A percentile compares a stretch with the other conserved stretches of the same genome.
These are phyloP conservation scores for Phaeosphaeriaceae sp. DNA, from an alignment of 2,329 filamentous ascomycete species.

Conservation along the genomic window DNA sequence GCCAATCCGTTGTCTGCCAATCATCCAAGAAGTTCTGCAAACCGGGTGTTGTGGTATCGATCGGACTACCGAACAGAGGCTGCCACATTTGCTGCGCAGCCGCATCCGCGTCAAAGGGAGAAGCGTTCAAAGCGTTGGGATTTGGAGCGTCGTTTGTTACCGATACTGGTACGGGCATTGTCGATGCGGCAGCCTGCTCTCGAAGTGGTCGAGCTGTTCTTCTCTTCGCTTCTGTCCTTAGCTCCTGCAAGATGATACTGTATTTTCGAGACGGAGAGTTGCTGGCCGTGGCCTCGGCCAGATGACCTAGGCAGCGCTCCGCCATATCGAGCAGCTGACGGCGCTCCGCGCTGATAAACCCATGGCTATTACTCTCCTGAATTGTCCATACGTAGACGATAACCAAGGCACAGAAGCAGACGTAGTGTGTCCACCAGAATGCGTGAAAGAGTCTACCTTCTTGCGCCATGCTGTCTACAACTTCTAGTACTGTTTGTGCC, in stretches of 20 bases:
- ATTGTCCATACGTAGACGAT: constrained; percentile 60
- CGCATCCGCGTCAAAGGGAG: background rate
- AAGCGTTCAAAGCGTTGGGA: background rate
- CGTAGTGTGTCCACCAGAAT: constrained; percentile 60
- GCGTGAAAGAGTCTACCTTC: constrained; percentile 52
- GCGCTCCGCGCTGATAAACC: constrained; percentile 11
- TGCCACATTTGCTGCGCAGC: constrained; percentile 22
- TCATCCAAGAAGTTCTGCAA: constrained; percentile 33
- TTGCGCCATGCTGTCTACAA: constrained; percentile 49
- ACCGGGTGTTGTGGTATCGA: constrained; percentile 19
- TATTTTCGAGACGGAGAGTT: constrained; percentile 59
- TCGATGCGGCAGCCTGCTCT: background rate
- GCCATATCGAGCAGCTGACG: constrained; percentile 51
- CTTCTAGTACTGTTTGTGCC: constrained; percentile 48
- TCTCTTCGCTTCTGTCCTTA: constrained; percentile 50
- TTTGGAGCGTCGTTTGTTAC: background rate
- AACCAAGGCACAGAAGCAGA: constrained; percentile 58
- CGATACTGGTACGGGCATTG: background rate
- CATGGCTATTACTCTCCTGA: constrained; percentile 38
- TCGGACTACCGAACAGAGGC: constrained; percentile 30
- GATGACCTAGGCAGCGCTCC: constrained; percentile 55
- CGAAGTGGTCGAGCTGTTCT: constrained; percentile 20
- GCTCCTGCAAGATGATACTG: constrained; percentile 58
- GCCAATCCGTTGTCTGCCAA: constrained; percentile 46
- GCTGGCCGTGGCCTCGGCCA: constrained; percentile 55